Percentiles rank a stretch among this genome's conserved stretches.
Evolutionary conservation across 305 asterid species (phyloP).

Genomic region (Fraxinus albicans): DNA sequence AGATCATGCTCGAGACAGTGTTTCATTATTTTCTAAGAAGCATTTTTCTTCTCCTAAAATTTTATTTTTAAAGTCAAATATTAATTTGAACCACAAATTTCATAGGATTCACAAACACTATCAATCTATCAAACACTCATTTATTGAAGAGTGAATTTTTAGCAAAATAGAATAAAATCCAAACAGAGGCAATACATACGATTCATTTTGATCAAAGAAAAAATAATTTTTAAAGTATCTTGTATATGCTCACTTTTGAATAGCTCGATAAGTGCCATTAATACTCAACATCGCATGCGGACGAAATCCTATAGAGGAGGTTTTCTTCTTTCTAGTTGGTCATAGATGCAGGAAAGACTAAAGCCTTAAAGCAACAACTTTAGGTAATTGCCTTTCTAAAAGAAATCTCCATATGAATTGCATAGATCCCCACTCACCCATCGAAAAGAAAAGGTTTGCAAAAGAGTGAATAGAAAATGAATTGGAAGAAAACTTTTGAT

Average conservation of each 20-base stretch:
- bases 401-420: conserved; percentile 27
- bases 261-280: neutral
- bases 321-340: conserved; percentile 6
- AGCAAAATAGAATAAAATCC: neutral
- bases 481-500: neutral
- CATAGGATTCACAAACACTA: neutral
- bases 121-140: neutral
- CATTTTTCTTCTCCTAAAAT: neutral
- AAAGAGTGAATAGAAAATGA: conserved; percentile 1
- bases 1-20: neutral
- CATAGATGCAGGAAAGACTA: conserved; percentile 23
- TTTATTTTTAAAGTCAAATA: neutral
- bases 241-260: neutral
- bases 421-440: conserved; percentile 41
- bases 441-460: conserved; percentile 12
- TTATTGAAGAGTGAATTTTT: no score
- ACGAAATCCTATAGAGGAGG: neutral
- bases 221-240: neutral
- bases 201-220: neutral
- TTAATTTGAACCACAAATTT: no score
- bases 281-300: conserved; percentile 14
- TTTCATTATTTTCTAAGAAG: neutral
- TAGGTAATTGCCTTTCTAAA: conserved; percentile 17
- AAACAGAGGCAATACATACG: neutral
- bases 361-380: conserved; percentile 18